These are phyloP conservation scores for Aspergillus heteromorphus DNA, from an alignment of 495 filamentous ascomycete species.

Conservation along the genomic window DNA sequence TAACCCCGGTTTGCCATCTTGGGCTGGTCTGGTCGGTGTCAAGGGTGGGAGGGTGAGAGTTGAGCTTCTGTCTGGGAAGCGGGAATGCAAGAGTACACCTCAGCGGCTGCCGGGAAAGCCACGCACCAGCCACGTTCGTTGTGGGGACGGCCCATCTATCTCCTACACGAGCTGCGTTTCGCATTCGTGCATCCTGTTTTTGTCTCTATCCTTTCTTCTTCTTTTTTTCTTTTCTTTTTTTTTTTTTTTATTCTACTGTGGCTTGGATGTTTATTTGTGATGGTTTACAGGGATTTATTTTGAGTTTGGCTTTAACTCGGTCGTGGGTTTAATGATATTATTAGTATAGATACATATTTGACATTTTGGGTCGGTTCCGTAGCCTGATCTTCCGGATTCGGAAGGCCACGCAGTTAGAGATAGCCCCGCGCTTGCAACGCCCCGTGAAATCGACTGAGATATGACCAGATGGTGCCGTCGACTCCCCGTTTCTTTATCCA, in stretches of 20 bases:
- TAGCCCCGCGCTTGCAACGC: slow-evolving; percentile 17
- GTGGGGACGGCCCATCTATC: background rate
- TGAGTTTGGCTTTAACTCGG: too few species aligned
- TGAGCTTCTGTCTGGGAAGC: slow-evolving; percentile 1
- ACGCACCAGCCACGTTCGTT: slow-evolving; percentile 15
- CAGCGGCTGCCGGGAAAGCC: slow-evolving; percentile 12
- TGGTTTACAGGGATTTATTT: too few species aligned
- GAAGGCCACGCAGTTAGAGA: background rate
- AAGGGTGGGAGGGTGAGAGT: slow-evolving; percentile 11
- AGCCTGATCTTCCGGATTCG: too few species aligned
- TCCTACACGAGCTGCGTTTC: background rate
- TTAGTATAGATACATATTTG: background rate
- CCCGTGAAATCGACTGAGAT: slow-evolving; percentile 24
- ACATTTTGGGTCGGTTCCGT: too few species aligned
- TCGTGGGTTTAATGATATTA: background rate
- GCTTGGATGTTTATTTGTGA: too few species aligned
- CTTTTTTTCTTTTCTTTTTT: background rate
- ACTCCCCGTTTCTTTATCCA: slow-evolving; percentile 45
- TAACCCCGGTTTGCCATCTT: slow-evolving; percentile 82
- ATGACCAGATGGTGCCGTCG: slow-evolving; percentile 37
- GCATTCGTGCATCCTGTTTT: background rate
- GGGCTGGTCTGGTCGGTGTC: slow-evolving; percentile 15
- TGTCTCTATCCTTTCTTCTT: background rate
- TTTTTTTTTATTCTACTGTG: background rate
- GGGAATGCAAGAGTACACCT: slow-evolving; percentile 20